A percentile compares a stretch with the other conserved stretches of the same genome.
These are phyloP conservation scores for Phaseolus coccineus DNA, from an alignment of 331 rosid species.

Conservation along the genomic window DNA sequence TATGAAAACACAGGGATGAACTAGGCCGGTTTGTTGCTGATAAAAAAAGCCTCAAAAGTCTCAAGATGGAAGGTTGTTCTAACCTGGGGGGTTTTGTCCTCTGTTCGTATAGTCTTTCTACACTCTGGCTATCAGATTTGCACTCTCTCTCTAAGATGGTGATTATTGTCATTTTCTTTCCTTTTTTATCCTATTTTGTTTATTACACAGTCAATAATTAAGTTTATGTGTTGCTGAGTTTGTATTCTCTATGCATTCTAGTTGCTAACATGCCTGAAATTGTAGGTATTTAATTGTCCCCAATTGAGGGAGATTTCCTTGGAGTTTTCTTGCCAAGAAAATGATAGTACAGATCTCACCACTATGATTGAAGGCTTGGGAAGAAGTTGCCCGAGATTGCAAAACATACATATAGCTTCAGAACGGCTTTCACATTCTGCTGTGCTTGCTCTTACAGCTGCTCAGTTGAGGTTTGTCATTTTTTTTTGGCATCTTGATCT, in stretches of 20 bases:
- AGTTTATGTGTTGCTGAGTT: background rate
- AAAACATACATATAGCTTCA: constrained; percentile 91
- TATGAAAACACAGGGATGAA: constrained; percentile 70
- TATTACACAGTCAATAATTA: background rate
- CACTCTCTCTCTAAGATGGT: constrained; percentile 89
- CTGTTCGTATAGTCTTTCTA: constrained; percentile 78
- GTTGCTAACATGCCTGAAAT: constrained; percentile 35
- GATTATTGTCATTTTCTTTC: constrained; percentile 43
- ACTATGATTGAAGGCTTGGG: constrained; percentile 73
- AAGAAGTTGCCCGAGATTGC: constrained; percentile 79
- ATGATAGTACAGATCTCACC: constrained; percentile 74
- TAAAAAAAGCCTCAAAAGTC: constrained; percentile 75
- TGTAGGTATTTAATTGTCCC: constrained; percentile 87
- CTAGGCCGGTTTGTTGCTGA: constrained; percentile 89
- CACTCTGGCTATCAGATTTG: constrained; percentile 92
- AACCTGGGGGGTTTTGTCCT: constrained; percentile 77
- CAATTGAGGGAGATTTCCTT: constrained; percentile 86
- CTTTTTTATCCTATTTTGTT: background rate
- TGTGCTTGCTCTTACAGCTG: constrained; percentile 91
- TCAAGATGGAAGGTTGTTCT: constrained; percentile 94
- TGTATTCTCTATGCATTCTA: constrained; percentile 20
- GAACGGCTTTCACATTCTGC: constrained; percentile 80
- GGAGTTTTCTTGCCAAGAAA: constrained; percentile 76
- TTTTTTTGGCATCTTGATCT: constrained; percentile 4
- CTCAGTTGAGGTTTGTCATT: constrained; percentile 77